A percentile compares a stretch with the other conserved stretches of the same genome.
These are phyloP conservation scores for Aspergillus oerlinghausenensis DNA, from an alignment of 2,329 filamentous ascomycete genomes.

Conservation along the genomic window DNA sequence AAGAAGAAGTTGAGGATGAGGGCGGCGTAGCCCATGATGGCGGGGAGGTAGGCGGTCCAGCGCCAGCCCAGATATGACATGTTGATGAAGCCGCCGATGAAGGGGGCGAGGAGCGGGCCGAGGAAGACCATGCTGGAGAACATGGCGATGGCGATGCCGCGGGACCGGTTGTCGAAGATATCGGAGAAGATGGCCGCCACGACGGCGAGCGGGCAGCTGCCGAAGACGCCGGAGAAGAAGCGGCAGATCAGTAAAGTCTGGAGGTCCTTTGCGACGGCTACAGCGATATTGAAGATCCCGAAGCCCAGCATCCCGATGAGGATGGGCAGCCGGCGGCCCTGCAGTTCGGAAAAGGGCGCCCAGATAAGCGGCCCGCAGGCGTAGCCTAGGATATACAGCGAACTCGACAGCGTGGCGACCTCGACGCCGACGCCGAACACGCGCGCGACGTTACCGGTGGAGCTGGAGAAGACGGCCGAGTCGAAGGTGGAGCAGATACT, in stretches of 20 bases:
- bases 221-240: slow-evolving; percentile 44
- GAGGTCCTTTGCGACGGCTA: slow-evolving; percentile 36
- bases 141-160: slow-evolving; percentile 38
- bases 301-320: slow-evolving; percentile 39
- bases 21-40: slow-evolving; percentile 48
- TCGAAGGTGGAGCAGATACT: slow-evolving; percentile 43
- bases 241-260: slow-evolving; percentile 36
- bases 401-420: slow-evolving; percentile 40
- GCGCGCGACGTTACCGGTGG: slow-evolving; percentile 50
- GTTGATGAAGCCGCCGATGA: slow-evolving; percentile 46
- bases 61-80: slow-evolving; percentile 44
- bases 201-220: slow-evolving; percentile 36
- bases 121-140: slow-evolving; percentile 52
- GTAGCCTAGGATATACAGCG: slow-evolving; percentile 47
- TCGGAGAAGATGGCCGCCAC: slow-evolving; percentile 42
- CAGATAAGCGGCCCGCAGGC: slow-evolving; percentile 55
- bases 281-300: slow-evolving; percentile 41
- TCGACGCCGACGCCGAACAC: slow-evolving; percentile 42
- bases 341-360: slow-evolving; percentile 58
- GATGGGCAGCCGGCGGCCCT: slow-evolving; percentile 50
- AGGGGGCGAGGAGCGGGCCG: slow-evolving; percentile 48
- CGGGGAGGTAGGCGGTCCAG: slow-evolving; percentile 47
- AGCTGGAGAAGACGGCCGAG: slow-evolving; percentile 62
- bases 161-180: slow-evolving; percentile 43
- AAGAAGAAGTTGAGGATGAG: slow-evolving; percentile 36